phyloP scores from a whole-genome alignment of 345 rosid species.

The Durio zibethinus region DNA sequence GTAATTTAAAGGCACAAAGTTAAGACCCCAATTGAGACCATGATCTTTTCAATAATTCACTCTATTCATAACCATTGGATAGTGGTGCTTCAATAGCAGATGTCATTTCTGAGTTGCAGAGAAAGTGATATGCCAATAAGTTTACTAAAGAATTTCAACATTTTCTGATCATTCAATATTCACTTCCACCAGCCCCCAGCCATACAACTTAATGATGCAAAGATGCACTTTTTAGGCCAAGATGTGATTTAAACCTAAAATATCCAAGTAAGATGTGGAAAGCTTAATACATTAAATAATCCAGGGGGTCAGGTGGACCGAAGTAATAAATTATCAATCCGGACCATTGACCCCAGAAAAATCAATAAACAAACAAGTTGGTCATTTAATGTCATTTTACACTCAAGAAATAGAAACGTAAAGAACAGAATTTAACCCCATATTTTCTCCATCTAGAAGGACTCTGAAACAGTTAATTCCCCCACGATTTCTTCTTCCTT shows the following conservation, averaged over 20 bases:
- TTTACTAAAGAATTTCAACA: conserved; percentile 6
- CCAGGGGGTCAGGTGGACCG: conserved; percentile 17
- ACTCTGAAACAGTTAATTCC: not conserved
- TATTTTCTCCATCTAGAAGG: conserved; percentile 24
- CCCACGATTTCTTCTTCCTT: conserved; percentile 1
- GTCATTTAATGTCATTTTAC: conserved; percentile 13
- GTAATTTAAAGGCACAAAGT: conserved; percentile 16
- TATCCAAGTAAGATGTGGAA: conserved; percentile 1
- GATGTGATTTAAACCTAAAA: conserved; percentile 12
- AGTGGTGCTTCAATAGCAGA: conserved; percentile 6
- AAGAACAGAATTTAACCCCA: not conserved
- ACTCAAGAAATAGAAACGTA: conserved; percentile 1
- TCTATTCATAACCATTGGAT: conserved; percentile 21
- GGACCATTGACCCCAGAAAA: conserved; percentile 27
- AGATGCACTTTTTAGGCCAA: conserved; percentile 17
- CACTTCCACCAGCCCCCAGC: conserved; percentile 24
- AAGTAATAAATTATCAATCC: not conserved
- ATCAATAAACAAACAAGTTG: conserved; percentile 20
- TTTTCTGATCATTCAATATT: conserved; percentile 12
- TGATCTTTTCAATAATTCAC: conserved; percentile 22
- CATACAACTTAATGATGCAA: conserved; percentile 17
- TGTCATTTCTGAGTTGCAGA: conserved; percentile 12
- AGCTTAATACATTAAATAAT: not conserved
- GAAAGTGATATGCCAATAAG: conserved; percentile 13
- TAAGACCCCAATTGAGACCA: conserved; percentile 19